phyloP scores from a whole-genome alignment of 768 basidiomycete genomes.

The Suillus cothurnatus region DNA sequence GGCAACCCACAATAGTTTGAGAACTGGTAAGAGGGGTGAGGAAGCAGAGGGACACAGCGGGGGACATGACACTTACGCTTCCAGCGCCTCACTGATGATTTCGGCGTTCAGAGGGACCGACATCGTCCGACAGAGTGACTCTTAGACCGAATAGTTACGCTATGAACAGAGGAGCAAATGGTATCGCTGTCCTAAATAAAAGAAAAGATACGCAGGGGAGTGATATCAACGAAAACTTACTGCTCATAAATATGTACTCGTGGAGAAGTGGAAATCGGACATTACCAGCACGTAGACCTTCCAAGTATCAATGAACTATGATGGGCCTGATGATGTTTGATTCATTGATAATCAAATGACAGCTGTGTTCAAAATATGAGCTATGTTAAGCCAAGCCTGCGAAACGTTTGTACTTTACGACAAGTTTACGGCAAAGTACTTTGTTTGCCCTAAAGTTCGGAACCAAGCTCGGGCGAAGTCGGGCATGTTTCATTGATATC shows the following conservation, averaged over 20 bases:
- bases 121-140: not conserved
- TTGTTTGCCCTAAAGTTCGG: not conserved
- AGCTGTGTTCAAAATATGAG: not conserved
- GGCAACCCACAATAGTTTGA: conserved; percentile 1
- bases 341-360: not conserved
- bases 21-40: not conserved
- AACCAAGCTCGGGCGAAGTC: not conserved
- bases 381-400: not conserved
- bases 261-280: not conserved
- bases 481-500: not conserved
- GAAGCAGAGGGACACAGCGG: not conserved
- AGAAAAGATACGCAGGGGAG: not conserved
- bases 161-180: not conserved
- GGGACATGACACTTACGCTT: not conserved
- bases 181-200: not conserved
- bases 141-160: not conserved
- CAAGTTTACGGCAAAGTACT: not conserved
- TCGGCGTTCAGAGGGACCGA: not conserved
- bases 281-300: not conserved
- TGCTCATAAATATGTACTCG: not conserved
- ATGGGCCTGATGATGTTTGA: not conserved
- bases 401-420: not conserved
- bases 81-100: not conserved
- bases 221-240: not conserved
- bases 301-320: not conserved